phyloP scores from a whole-genome alignment of 305 asterid species.

The Fraxinus xanthoxyloides region DNA sequence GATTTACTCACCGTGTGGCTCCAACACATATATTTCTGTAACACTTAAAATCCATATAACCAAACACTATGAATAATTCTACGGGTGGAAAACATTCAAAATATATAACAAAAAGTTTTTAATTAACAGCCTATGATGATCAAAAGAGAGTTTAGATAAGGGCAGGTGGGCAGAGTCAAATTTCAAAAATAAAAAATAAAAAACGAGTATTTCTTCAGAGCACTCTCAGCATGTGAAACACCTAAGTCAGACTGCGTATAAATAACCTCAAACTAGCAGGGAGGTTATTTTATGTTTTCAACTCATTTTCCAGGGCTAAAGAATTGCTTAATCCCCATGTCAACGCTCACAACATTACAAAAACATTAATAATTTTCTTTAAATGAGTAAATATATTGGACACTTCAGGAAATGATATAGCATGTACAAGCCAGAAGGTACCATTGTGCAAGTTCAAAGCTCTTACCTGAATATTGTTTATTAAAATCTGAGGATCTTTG shows the following conservation, averaged over 20 bases:
- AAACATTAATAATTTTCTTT: neutral
- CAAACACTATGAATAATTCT: neutral
- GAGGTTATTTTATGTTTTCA: neutral
- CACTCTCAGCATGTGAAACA: conserved; percentile 4
- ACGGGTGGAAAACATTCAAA: neutral
- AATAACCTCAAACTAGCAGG: neutral
- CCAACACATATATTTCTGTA: neutral
- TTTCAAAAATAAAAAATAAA: neutral
- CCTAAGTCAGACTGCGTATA: conserved; percentile 3
- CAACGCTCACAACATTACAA: neutral
- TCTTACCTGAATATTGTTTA: conserved; percentile 91
- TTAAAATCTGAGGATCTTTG: conserved; percentile 77
- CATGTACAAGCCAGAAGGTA: conserved; percentile 4
- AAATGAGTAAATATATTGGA: neutral
- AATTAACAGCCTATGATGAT: conserved; percentile 8
- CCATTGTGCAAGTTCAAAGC: neutral
- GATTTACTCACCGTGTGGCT: neutral
- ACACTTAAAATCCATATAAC: neutral
- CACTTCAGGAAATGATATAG: neutral
- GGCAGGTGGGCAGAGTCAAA: conserved; percentile 1
- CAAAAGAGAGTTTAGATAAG: neutral
- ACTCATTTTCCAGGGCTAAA: neutral
- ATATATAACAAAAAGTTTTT: neutral
- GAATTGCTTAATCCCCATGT: neutral
- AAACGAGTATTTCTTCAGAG: neutral